These are phyloP conservation scores for Chaetomidium leptoderma DNA, from an alignment of 495 filamentous ascomycete species.

Conservation along the genomic window DNA sequence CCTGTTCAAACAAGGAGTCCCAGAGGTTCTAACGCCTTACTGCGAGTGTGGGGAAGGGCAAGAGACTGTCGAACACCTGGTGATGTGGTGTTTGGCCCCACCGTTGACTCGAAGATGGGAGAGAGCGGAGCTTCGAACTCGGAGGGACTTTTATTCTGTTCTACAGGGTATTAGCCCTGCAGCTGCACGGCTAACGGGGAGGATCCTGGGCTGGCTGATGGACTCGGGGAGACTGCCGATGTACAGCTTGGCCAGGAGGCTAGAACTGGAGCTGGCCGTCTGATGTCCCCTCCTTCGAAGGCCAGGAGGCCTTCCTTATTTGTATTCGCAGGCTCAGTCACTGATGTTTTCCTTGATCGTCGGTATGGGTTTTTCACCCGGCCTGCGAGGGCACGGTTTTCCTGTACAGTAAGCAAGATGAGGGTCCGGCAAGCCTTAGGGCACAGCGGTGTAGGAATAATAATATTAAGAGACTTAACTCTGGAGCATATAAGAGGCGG, in stretches of 20 bases:
- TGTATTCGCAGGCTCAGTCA: conserved; percentile 11
- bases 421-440: conserved; percentile 2
- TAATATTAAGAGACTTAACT: too few relatives aligned
- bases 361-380: conserved; percentile 11
- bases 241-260: conserved; percentile 9
- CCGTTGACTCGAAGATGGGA: conserved; percentile 11
- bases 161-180: conserved; percentile 3
- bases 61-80: conserved; percentile 16
- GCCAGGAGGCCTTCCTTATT: conserved; percentile 10
- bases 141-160: conserved; percentile 13
- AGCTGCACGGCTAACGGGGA: conserved; percentile 14
- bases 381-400: conserved; percentile 13
- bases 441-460: conserved; percentile 6
- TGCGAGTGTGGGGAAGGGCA: conserved; percentile 13
- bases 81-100: conserved; percentile 14
- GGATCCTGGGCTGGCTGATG: conserved; percentile 12
- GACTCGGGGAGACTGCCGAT: conserved; percentile 9
- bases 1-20: conserved; percentile 7
- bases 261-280: conserved; percentile 5
- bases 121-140: conserved; percentile 6
- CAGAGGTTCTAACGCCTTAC: neutral
- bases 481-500: too few relatives aligned
- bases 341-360: conserved; percentile 9
- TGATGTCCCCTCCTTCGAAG: conserved; percentile 9
- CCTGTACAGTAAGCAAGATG: conserved; percentile 3